Percentiles rank a stretch among this genome's conserved stretches.
phyloP scores from a whole-genome alignment of 768 basidiomycete genomes.

The Phaeolepiota aurea region DNA sequence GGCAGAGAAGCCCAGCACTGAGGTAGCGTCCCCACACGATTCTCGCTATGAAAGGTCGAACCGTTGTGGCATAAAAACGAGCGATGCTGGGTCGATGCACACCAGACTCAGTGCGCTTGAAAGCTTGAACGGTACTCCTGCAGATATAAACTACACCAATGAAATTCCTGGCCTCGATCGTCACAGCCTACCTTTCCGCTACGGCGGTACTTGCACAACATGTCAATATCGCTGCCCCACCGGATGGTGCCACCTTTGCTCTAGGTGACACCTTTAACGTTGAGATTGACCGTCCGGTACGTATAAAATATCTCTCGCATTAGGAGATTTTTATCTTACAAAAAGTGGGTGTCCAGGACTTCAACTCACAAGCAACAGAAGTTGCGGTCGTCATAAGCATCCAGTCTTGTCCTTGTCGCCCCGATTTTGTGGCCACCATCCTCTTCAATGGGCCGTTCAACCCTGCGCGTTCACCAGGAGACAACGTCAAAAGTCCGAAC shows the following conservation, averaged over 20 bases:
- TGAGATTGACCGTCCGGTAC: not conserved
- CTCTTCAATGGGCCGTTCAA: not conserved
- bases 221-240: not conserved
- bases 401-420: not conserved
- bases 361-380: not conserved
- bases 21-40: no score
- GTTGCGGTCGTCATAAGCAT: not conserved
- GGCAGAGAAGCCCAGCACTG: no score
- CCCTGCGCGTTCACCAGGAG: not conserved
- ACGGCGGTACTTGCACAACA: not conserved
- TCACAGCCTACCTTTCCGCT: not conserved
- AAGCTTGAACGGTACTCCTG: no score
- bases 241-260: not conserved
- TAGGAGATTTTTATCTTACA: not conserved
- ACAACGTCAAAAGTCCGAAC: not conserved
- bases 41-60: not conserved
- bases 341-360: no score
- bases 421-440: not conserved
- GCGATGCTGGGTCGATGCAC: no score
- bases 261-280: not conserved
- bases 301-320: not conserved
- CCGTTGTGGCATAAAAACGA: not conserved
- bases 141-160: not conserved
- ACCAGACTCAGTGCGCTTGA: no score
- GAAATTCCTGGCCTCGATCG: not conserved